Conservation (phyloP, 805 yeast species). For the Candida anglica region DNA sequence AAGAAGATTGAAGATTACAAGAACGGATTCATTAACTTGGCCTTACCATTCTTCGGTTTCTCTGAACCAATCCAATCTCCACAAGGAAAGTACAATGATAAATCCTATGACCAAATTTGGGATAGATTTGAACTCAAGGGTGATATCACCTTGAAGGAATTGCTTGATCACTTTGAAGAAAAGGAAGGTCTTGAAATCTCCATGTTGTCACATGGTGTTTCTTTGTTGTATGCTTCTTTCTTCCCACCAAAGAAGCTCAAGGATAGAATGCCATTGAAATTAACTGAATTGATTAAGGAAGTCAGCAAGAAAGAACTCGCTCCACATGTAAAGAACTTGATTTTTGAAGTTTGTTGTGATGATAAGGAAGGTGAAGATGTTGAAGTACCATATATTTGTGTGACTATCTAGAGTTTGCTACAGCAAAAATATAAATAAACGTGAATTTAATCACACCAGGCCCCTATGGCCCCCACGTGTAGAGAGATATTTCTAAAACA, state of each 20-base stretch:
- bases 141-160: slow-evolving; percentile 68
- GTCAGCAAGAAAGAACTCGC: slow-evolving; percentile 84
- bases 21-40: slow-evolving; percentile 89
- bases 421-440: neutral
- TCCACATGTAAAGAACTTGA: slow-evolving; percentile 66
- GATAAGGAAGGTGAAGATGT: slow-evolving; percentile 93
- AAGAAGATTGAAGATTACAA: slow-evolving; percentile 78
- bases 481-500: neutral
- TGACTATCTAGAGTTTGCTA: slow-evolving; percentile 28
- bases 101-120: slow-evolving; percentile 87
- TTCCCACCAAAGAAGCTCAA: slow-evolving; percentile 87
- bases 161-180: slow-evolving; percentile 70
- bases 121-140: slow-evolving; percentile 84
- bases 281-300: slow-evolving; percentile 75
- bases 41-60: slow-evolving; percentile 93
- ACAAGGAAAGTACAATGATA: slow-evolving; percentile 74
- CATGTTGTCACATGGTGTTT: slow-evolving; percentile 89
- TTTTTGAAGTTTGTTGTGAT: slow-evolving; percentile 89
- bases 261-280: slow-evolving; percentile 64
- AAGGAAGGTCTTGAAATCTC: slow-evolving; percentile 83
- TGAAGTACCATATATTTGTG: slow-evolving; percentile 84
- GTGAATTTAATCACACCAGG: too few species aligned
- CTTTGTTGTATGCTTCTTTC: slow-evolving; percentile 87
- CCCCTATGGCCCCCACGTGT: neutral
- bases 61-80: slow-evolving; percentile 92